Percentiles rank a stretch among this genome's conserved stretches.
These are phyloP conservation scores for Neurospora sp. DNA, from an alignment of 495 filamentous ascomycete species.

Conservation along the genomic window DNA sequence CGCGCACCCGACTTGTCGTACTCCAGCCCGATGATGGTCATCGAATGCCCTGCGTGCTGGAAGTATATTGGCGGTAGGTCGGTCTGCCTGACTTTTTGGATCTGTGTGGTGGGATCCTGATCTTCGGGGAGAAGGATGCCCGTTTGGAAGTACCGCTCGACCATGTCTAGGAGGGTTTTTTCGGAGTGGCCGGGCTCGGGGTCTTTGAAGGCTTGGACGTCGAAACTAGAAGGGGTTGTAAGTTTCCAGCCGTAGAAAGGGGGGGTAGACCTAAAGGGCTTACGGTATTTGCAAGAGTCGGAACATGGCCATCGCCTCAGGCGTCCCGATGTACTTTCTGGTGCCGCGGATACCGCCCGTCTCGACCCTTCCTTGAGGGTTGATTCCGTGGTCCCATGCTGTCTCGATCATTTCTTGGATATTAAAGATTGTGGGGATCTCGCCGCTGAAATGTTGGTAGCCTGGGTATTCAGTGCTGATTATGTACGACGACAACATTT, in stretches of 20 bases:
- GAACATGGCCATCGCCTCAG: constrained; percentile 81
- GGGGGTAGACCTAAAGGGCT: constrained; percentile 12
- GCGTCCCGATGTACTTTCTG: constrained; percentile 91
- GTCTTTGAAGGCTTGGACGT: constrained; percentile 28
- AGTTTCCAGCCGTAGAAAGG: not conserved
- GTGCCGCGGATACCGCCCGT: constrained; percentile 84
- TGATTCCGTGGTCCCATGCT: constrained; percentile 85
- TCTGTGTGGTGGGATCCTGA: not conserved
- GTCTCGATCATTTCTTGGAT: constrained; percentile 84
- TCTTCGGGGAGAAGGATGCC: constrained; percentile 21
- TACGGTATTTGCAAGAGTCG: constrained; percentile 56
- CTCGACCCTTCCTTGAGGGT: constrained; percentile 59
- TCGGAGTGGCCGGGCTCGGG: constrained; percentile 22
- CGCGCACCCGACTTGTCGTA: constrained; percentile 49
- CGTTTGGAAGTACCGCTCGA: constrained; percentile 65
- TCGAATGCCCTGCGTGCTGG: constrained; percentile 82
- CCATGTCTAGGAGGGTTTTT: constrained; percentile 45
- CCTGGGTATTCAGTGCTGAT: constrained; percentile 46
- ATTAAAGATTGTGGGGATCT: constrained; percentile 67
- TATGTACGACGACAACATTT: constrained; percentile 82
- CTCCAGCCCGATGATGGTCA: constrained; percentile 88
- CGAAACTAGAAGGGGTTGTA: constrained; percentile 17
- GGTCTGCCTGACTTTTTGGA: constrained; percentile 53
- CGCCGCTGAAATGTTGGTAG: constrained; percentile 45
- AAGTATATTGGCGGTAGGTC: constrained; percentile 77